A percentile compares a stretch with the other conserved stretches of the same genome.
Conservation (phyloP, 2,329 filamentous ascomycete species). For the Emmonsiellopsis sp. region DNA sequence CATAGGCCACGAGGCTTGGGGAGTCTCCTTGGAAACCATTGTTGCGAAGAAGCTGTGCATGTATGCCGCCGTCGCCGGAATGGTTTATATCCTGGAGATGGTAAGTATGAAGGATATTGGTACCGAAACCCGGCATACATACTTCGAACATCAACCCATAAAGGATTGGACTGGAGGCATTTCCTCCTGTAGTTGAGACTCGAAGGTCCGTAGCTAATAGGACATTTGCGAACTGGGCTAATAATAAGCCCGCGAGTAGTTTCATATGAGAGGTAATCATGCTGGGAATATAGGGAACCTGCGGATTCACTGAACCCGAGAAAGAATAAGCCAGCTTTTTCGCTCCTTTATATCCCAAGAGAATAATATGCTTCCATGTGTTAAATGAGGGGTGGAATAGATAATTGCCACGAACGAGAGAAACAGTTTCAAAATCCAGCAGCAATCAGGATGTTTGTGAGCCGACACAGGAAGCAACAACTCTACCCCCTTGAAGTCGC, state of each 20-base stretch:
- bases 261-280: background rate
- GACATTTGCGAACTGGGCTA: background rate
- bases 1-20: conserved; percentile 19
- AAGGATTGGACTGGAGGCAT: conserved; percentile 22
- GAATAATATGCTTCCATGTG: no score
- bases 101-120: background rate
- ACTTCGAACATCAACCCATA: conserved; percentile 32
- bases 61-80: conserved; percentile 27
- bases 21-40: conserved; percentile 26
- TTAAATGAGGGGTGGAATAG: no score
- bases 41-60: conserved; percentile 25
- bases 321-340: no score
- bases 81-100: conserved; percentile 25
- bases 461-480: no score
- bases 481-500: no score
- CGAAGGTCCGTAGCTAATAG: background rate
- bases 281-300: no score
- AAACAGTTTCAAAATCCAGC: no score
- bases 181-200: conserved; percentile 3
- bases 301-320: no score
- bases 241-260: background rate
- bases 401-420: no score
- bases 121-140: background rate
- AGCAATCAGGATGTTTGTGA: no score
- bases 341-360: no score